Evolutionary conservation across 371 early-diverging fungal species (phyloP).

Genomic region (Spraguea lophii): DNA sequence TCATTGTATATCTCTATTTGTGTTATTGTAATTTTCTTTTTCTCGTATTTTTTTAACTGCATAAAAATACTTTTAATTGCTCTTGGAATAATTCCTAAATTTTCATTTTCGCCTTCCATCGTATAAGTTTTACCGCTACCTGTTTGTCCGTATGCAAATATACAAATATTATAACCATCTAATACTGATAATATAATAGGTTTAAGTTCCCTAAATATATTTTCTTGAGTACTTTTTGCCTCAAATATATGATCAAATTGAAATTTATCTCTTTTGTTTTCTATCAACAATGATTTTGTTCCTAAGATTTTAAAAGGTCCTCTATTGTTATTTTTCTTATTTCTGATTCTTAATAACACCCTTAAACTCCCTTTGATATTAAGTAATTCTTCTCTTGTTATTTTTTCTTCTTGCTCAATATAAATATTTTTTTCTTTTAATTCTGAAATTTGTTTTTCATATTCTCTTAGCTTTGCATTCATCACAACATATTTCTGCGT

Average conservation of each 20-base stretch:
- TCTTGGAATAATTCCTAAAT: conserved; percentile 64
- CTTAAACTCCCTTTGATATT: conserved; percentile 88
- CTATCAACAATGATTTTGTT: too few relatives aligned
- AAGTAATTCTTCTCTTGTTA: conserved; percentile 19
- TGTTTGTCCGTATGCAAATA: conserved; percentile 98
- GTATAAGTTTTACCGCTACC: conserved; percentile 74
- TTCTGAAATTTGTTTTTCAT: conserved; percentile 1
- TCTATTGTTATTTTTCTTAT: conserved; percentile 44
- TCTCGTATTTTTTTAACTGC: conserved; percentile 51
- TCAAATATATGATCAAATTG: conserved; percentile 53
- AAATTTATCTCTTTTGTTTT: conserved; percentile 20
- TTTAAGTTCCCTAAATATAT: conserved; percentile 73
- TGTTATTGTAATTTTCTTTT: conserved; percentile 59
- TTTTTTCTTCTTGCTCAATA: conserved; percentile 13
- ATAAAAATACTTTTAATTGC: conserved; percentile 64
- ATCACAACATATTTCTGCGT: too few relatives aligned
- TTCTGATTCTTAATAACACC: conserved; percentile 74
- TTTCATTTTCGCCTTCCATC: conserved; percentile 49
- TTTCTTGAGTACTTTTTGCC: conserved; percentile 53
- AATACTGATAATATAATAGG: conserved; percentile 75
- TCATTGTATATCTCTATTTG: conserved; percentile 90
- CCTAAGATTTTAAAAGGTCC: conserved; percentile 19
- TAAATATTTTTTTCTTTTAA: conserved; percentile 8
- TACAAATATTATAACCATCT: conserved; percentile 87
- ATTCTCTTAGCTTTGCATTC: not conserved